Evolutionary conservation across 768 basidiomycete genomes (phyloP), one percentile per base, ranked within the genome.

Genomic region (Suillus brevipes): DNA sequence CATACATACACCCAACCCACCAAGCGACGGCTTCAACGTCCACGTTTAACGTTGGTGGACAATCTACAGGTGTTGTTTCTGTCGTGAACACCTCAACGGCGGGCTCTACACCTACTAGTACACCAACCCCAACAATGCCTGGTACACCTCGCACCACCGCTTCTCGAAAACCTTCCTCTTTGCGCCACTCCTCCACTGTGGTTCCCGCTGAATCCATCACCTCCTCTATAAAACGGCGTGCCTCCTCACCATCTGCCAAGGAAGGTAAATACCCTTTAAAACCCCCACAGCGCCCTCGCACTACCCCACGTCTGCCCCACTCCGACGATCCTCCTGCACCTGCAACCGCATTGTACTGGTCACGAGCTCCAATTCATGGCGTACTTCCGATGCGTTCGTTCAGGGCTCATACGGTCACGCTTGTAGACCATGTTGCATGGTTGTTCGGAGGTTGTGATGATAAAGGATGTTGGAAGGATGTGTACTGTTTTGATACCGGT

Each of bases 361-460:
- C 89, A 72, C 83, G 84, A 61, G 93, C 93, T 0, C 91, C 93
- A 0, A 89, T 91, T 23, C 90, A 89, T 74, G 93, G 93, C 0
- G 63, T 78, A 0, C 67, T 92, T 38, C 91, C 92, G 2, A 84
- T 80, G 69, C 83, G 85, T 61, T 85, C 84, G 12, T 85, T 95
- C 79, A 85, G 94, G 5, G 91, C 93, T 3, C 94, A 95, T 73
- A 92, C 85, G 6, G 89, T 90, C 50, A 96, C 91, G 1, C 79
- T 96, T 55, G 88, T 95, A 23, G 94, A 95, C 65, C 84, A 87
- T 52, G 81, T 86, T 38, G 91, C 90, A 0, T 98, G 94, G 93
- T 71, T 96, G 36, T 90, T 96, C 69, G 95, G 95, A 10, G 95
- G 95, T 2, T 94, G 92, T 67, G 94, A 96, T 67, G 91, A 91